Evolutionary conservation across 2,329 filamentous ascomycete genomes (phyloP).

Genomic region (Rhexocercosporidium sp.): DNA sequence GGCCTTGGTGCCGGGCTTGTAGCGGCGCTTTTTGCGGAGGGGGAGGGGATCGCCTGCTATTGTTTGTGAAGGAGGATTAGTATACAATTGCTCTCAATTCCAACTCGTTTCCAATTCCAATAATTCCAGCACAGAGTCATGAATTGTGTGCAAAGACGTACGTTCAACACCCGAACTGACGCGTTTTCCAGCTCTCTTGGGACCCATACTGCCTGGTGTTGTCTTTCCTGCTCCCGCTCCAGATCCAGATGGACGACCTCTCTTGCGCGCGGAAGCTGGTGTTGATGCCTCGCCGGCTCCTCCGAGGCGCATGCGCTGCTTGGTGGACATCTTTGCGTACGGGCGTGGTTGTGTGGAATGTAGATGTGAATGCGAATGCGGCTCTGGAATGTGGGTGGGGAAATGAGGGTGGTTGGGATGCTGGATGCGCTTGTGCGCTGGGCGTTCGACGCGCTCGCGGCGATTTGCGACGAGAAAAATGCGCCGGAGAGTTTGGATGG

Average conservation of each 20-base stretch:
- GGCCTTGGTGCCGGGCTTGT: constrained; percentile 81
- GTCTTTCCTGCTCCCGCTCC: constrained; percentile 11
- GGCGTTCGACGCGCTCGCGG: neutral
- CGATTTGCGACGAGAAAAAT: neutral
- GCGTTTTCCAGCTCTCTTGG: constrained; percentile 21
- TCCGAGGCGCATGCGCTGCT: constrained; percentile 16
- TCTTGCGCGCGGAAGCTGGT: constrained; percentile 22
- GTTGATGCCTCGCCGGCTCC: constrained; percentile 19
- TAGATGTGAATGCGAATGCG: neutral
- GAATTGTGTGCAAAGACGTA: constrained; percentile 11
- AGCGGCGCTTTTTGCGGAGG: constrained; percentile 64
- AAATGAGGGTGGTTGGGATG: constrained; percentile 8
- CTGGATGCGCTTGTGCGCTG: neutral
- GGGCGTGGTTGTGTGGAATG: neutral
- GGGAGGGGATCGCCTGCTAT: constrained; percentile 77
- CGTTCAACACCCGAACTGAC: constrained; percentile 19
- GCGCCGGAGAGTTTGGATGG: neutral
- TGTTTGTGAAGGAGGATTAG: neutral
- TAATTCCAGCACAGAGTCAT: neutral
- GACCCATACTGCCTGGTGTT: constrained; percentile 17
- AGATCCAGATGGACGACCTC: constrained; percentile 13
- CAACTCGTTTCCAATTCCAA: too few relatives aligned
- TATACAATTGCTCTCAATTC: too few relatives aligned
- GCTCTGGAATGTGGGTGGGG: neutral
- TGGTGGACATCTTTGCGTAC: constrained; percentile 11